A percentile compares a stretch with the other conserved stretches of the same genome.
These are phyloP conservation scores for Musa acuminata DNA, from an alignment of 176 grass and related monocot genomes.

Conservation along the genomic window DNA sequence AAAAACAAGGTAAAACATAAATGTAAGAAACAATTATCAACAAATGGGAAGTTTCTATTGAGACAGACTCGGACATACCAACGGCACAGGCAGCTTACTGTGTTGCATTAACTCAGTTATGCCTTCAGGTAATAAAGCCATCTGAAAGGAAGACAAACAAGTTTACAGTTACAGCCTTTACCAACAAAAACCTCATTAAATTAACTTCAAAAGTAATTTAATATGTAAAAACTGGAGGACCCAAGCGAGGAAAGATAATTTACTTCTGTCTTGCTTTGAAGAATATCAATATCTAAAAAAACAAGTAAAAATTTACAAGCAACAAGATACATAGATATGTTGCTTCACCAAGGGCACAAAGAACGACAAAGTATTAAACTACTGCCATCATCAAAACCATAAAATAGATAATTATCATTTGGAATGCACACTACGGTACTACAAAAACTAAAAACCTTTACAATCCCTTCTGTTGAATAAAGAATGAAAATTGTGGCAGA, in stretches of 20 bases:
- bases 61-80: conserved; percentile 41
- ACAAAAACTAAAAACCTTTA: too few species aligned
- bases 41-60: neutral
- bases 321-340: too few species aligned
- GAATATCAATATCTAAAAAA: too few species aligned
- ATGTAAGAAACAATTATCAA: neutral
- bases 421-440: too few species aligned
- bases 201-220: neutral
- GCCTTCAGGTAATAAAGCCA: conserved; percentile 93
- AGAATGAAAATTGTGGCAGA: too few species aligned
- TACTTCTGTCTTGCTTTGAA: too few species aligned
- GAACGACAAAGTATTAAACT: too few species aligned
- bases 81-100: conserved; percentile 56
- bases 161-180: conserved; percentile 13
- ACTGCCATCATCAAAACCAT: too few species aligned
- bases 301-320: too few species aligned
- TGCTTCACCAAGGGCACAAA: too few species aligned
- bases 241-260: neutral
- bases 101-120: conserved; percentile 92
- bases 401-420: too few species aligned
- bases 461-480: too few species aligned
- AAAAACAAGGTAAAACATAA: neutral
- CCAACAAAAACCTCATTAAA: conserved; percentile 4
- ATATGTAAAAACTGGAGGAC: neutral
- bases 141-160: conserved; percentile 47